Base-by-base conservation (phyloP, 352 stramenopile species). In the Pythium dissimile region DNA sequence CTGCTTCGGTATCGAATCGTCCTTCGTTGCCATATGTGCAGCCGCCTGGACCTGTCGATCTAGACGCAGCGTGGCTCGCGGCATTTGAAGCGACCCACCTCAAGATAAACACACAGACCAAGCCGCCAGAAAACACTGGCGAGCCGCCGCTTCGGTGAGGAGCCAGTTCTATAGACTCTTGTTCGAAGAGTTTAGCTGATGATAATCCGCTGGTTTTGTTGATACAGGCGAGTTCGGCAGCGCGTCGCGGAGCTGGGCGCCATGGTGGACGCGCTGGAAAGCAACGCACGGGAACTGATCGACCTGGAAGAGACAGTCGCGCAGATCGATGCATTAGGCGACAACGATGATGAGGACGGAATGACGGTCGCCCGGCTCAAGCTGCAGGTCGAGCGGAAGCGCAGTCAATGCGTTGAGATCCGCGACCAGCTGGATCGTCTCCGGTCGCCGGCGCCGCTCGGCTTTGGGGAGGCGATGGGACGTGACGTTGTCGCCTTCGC, bases 331-430 rank as follows among this genome's bases (percentile, higher is more conserved):
- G 24, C 13, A 7, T 35, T 38, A 27, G 16, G n/a, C n/a, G n/a
- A n/a, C n/a, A n/a, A 23, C 0, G n/a, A 31, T 16, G 50, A 64
- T 13, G 42, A 39, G 28, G 38, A 69, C 9, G n/a, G n/a, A n/a
- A n/a, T n/a, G n/a, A 54, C 66, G 11, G 10, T 66, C 5, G 47
- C 58, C 31, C 69, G 69, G 12, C 51, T 77, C 13, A 62, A 56
- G 16, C 43, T 69, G 1, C 66, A 77, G 26, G 43, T 38, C 2
- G 70, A 75, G 21, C 52, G 55, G 5, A 69, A 67, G 48, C 62
- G 52, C 2, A 30, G 32, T 0, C 18, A 23, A 4, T 77, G 69
- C 26, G 62, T 53, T 24, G 27, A 59, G 15, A 27, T 77, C 5
- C 47, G 62, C n/a, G 16, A 21, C 2, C 31, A 62, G 18, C 41